A percentile compares a stretch with the other conserved stretches of the same genome.
phyloP scores from a whole-genome alignment of 2,329 filamentous ascomycete species.

The Colletotrichum tamarilloi region DNA sequence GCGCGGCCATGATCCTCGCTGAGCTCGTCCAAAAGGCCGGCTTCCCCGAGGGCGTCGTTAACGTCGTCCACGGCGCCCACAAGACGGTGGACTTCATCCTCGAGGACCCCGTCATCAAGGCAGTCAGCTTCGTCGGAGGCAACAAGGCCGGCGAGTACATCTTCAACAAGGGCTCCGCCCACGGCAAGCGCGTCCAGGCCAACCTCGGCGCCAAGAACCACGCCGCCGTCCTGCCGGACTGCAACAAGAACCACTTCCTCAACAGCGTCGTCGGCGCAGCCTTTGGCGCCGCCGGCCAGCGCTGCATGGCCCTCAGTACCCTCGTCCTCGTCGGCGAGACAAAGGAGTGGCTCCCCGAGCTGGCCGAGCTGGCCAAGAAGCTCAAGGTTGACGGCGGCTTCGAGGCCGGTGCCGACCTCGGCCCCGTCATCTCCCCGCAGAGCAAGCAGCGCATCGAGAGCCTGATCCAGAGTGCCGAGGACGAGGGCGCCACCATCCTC shows the following conservation, averaged over 20 bases:
- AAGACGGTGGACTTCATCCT: constrained; percentile 88
- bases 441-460: constrained; percentile 83
- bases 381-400: constrained; percentile 85
- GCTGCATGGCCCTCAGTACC: constrained; percentile 88
- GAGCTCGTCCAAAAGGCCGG: constrained; percentile 84
- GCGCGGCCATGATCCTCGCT: constrained; percentile 85
- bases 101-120: constrained; percentile 87
- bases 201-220: constrained; percentile 93
- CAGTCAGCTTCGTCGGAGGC: constrained; percentile 85
- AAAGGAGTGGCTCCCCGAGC: constrained; percentile 82
- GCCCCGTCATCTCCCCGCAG: constrained; percentile 83
- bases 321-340: constrained; percentile 87
- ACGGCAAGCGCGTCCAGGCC: constrained; percentile 89
- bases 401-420: constrained; percentile 82
- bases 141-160: constrained; percentile 94
- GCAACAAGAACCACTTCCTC: constrained; percentile 90
- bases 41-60: constrained; percentile 84
- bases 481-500: constrained; percentile 84
- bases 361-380: constrained; percentile 79
- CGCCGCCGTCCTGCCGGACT: constrained; percentile 84
- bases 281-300: constrained; percentile 86
- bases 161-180: constrained; percentile 80
- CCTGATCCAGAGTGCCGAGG: constrained; percentile 80
- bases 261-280: constrained; percentile 87
- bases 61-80: constrained; percentile 84